Base-by-base conservation (phyloP, 805 yeast genomes). In the Wickerhamiella alocasiicola region DNA sequence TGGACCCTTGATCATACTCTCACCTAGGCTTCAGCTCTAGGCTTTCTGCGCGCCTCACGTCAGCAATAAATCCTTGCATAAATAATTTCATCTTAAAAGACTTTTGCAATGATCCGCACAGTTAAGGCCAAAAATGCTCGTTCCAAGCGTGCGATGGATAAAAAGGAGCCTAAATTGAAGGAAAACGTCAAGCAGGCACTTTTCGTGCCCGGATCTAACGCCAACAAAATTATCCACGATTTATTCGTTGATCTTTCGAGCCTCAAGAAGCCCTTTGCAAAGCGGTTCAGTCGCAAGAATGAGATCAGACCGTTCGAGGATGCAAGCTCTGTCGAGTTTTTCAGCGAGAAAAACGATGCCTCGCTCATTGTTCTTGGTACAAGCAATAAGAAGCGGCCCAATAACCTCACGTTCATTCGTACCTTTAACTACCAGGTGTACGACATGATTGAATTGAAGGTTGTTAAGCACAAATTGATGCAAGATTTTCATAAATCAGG, bases 231-330 rank as follows among this genome's bases (percentile, higher is more conserved):
- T 6, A 66, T 85, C 33, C 95, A 85, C 57, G 95, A 87, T 63
- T 80, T 82, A 27, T 78, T 81, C 76, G 78, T 81, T 41, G 97
- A 91, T 62, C 63, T 91, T 48, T 69, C 85, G 65, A 84, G 94
- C 3, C 65, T 88, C 57, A 91, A 91, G 63, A 85, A 88, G 61
- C 98, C 98, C 21, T 77, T 74, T 50, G 76, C 78, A 49, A 84
- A 84, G 62, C 75, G 94, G 56, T 88, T 91, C 57, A 69, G 75
- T 43, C 83, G 81, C 62, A 87, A 84, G 67, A 91, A 91, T 55
- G 88, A 83, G 33, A 69, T 88, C 46, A 71, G 79, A 50, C 97
- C 98, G 12, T 91, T 91, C 61, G 98, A 91, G 62, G 97, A 91
- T 57, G 71, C 83, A 11, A 53, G 79, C 2, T 72, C 79, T 27